Evolutionary conservation across 2,329 filamentous ascomycete genomes (phyloP), one percentile per base, ranked within the genome.

Genomic region (Colletotrichum paranaense): DNA sequence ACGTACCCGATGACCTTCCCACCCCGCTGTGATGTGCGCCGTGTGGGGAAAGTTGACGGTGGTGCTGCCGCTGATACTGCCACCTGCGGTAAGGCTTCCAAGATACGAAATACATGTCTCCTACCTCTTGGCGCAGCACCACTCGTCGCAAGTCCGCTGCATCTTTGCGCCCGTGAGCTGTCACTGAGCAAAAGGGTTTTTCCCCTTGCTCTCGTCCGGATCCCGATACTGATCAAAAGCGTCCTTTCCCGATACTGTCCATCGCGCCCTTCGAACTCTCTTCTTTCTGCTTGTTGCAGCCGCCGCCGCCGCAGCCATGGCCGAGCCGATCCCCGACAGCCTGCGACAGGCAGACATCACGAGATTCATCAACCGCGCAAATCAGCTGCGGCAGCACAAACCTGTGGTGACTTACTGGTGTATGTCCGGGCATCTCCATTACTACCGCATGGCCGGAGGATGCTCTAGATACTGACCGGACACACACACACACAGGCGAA

Each of bases 331-430:
- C 69, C 95, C 95, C 19, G 86, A 89, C 42, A 90, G 90, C 79
- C 88, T 99, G 78, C 95, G 93, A 85, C 87, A 92, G 69, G 92
- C 94, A 73, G 95, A 98, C 81, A 91, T 98, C 79, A 92, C 91
- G 76, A 94, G 95, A 74, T 98, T 97, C 82, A 92, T 95, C 75
- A 89, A 92, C 67, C 92, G 96, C 79, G 96, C 95, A 42, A 89
- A 91, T 46, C 96, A 99, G 85, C 90, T 99, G 62, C 93, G 96
- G 81, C 89, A 89, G 72, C 90, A 92, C 79, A 97, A 96, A 83
- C 97, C 97, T 9, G 94, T 97, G 73, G 90, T 98, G 77, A 89
- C 95, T 75, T 99, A 98, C 83, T 98, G 96, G 95, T 97, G 96
- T 97, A 89, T 80, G 93, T 89, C 26, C 11, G 38, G 11, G 42